Evolutionary conservation across 1,284 basidiomycete genomes (phyloP), one percentile per base, ranked within the genome.

Genomic region (Vanrija sp.): DNA sequence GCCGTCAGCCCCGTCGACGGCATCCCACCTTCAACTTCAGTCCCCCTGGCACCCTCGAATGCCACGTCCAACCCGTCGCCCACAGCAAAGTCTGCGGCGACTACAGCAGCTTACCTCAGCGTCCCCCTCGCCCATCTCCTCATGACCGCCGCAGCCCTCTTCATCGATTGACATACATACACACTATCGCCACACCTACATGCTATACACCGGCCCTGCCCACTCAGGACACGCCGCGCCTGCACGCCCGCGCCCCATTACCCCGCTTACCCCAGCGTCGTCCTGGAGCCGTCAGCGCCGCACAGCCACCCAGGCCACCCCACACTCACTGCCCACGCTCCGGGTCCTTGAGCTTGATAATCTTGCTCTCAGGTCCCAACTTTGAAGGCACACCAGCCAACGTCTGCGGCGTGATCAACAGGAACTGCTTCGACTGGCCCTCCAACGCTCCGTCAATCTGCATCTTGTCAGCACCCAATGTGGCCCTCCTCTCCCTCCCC

Each of bases 381-480:
- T 16, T 62, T 57, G 51, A 76, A 64, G 38, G 69, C 71, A 16
- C 66, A 57, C 73, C 75, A 75, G 54, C 75, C 71, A 34, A 12
- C 12, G 34, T 34, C 64, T 75, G 58, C 6, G 93, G 93, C 0
- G 92, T 95, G 70, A 96, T 95, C 46, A 96, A 81, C 53, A 96
- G 84, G 68, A 91, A 94, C 74, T 96, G 93, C 68, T 90, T 92
- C 73, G 85, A 84, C 70, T 89, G 84, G 8, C 87, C 87, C 16
- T 84, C 80, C 65, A 87, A 88, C 7, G 91, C 91, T 3, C 88
- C 90, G 39, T 93, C 88, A 64, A 93, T 88, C 87, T 89, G 62
- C 6, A 26, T 23, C 47, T 46, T 14, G 43, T 42, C 21, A 25
- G 44, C 54, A 51, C 14, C 49, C 16, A 52, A 46, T 43, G 16